Base-by-base conservation (phyloP, 768 basidiomycete genomes). In the Phlegmacium glaucopus region DNA sequence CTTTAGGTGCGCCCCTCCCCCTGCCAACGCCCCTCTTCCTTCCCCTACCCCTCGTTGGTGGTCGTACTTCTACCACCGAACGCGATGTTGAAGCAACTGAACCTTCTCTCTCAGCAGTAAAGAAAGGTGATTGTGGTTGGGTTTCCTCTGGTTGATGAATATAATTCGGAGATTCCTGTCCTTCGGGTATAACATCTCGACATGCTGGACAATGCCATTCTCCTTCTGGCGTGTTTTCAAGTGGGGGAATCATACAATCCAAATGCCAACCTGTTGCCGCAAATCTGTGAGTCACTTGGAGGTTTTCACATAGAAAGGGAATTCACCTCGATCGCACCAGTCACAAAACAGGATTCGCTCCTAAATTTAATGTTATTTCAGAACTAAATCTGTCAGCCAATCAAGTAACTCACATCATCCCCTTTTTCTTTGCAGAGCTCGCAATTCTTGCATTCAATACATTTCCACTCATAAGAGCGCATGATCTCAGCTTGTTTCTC, bases 361-460 rank as follows among this genome's bases (percentile, higher is more conserved):
- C 90, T 94, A 60, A 27, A 45, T 22, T 34, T 34, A 34, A 3
- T 34, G 5, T 22, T 5, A 5, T n/a, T 34, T 34, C 32, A 34
- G 32, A 34, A n/a, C 32, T n/a, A 10, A n/a, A n/a, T 3, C 6
- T 4, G 10, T 34, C 11, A 34, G n/a, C 6, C 39, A 42, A 9
- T 37, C 37, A 11, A 32, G 37, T 45, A 44, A 72, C 91, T 69
- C 68, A 95, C 94, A 66, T 94, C 92, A 65, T 92, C 87, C 16
- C 88, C 90, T 61, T 94, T 93, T 58, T 82, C 71, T 38, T 77
- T 68, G 61, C 94, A 97, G 47, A 91, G 72, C 69, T 94, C 90
- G 63, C 94, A 98, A 48, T 73, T 83, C 72, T 95, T 96, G 72
- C 94, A 96, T 54, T 94, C 90, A 29, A 83, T 77, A 61, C 94